Evolutionary conservation across 2,329 filamentous ascomycete species (phyloP).

Genomic region (Cladophialophora chaetospira): DNA sequence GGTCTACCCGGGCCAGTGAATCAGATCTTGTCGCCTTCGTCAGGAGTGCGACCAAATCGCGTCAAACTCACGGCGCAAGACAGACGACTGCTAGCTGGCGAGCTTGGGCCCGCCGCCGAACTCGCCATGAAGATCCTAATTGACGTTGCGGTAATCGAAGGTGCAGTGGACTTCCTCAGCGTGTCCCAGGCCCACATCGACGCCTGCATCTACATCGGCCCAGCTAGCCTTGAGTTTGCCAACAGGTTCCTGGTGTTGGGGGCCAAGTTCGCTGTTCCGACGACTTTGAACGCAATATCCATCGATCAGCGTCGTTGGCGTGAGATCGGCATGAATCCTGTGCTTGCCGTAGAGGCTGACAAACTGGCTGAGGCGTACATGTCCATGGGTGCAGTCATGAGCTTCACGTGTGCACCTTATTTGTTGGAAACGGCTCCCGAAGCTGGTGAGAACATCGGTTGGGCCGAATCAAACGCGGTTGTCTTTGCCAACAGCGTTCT

Average conservation of each 20-base stretch:
- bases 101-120: constrained; percentile 39
- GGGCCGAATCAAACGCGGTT: constrained; percentile 52
- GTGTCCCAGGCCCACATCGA: constrained; percentile 49
- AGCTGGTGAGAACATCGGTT: constrained; percentile 45
- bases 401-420: constrained; percentile 51
- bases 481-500: constrained; percentile 52
- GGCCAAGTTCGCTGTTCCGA: constrained; percentile 43
- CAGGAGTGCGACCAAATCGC: neutral
- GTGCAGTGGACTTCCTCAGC: constrained; percentile 39
- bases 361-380: constrained; percentile 43
- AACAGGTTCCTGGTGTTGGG: constrained; percentile 40
- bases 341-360: constrained; percentile 37
- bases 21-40: neutral
- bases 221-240: constrained; percentile 42
- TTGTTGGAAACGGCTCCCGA: constrained; percentile 41
- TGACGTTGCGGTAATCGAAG: constrained; percentile 41
- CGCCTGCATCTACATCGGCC: constrained; percentile 48
- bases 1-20: neutral
- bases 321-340: constrained; percentile 39
- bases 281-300: constrained; percentile 49
- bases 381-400: constrained; percentile 45
- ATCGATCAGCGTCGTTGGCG: constrained; percentile 47
- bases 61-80: constrained; percentile 32
- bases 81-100: constrained; percentile 36
- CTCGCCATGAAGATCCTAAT: constrained; percentile 45